Conservation (phyloP, 2,329 filamentous ascomycete species). For the Arthrobotrys pseudoclavata region DNA sequence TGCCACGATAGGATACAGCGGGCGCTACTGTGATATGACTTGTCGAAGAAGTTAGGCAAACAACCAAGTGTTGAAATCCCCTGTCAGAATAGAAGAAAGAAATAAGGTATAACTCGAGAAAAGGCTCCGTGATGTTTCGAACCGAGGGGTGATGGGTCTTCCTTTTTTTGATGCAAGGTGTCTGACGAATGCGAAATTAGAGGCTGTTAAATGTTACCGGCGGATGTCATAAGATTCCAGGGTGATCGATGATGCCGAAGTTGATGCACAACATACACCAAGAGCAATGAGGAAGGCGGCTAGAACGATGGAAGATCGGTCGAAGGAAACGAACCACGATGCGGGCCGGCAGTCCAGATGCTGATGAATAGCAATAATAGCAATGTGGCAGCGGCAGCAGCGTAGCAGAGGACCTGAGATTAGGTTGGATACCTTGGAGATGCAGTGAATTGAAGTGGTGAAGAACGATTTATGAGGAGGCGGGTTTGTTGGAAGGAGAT, state of each 20-base stretch:
- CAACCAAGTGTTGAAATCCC: constrained; percentile 1
- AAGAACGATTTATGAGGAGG: constrained; percentile 12
- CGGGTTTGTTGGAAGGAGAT: constrained; percentile 26
- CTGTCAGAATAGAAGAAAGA: constrained; percentile 11
- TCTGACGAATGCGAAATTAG: constrained; percentile 45
- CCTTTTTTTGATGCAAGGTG: constrained; percentile 24
- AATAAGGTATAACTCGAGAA: constrained; percentile 5
- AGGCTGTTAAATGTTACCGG: constrained; percentile 41
- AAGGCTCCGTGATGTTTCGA: constrained; percentile 19
- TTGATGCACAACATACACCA: constrained; percentile 30
- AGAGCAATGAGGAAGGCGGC: constrained; percentile 30
- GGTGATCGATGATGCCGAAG: constrained; percentile 18
- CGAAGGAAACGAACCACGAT: constrained; percentile 24
- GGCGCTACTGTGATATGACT: constrained; percentile 46
- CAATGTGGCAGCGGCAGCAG: not conserved
- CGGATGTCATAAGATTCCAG: constrained; percentile 15
- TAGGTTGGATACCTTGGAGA: not conserved
- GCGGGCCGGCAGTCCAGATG: constrained; percentile 5
- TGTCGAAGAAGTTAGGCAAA: constrained; percentile 41
- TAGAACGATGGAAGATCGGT: constrained; percentile 25
- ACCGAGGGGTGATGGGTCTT: constrained; percentile 12
- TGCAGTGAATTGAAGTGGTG: not conserved
- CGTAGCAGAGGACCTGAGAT: not conserved
- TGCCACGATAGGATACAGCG: constrained; percentile 52
- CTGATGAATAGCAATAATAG: not conserved